phyloP scores from a whole-genome alignment of 495 filamentous ascomycete species.

The Xanthoparmelia taractica region DNA sequence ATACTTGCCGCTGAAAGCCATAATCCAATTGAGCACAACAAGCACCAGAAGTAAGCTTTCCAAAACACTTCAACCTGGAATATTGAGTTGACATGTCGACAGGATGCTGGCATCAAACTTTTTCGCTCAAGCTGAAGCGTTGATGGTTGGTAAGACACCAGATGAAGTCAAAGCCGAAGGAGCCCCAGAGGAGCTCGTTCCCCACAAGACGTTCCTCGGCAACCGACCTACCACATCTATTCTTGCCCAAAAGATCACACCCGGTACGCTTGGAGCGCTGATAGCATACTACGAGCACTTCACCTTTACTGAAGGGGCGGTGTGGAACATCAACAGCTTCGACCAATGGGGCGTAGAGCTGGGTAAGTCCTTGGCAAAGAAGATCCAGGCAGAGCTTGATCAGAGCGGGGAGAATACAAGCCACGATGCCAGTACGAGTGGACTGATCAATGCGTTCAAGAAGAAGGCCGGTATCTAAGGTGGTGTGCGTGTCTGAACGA shows the following conservation, averaged over 20 bases:
- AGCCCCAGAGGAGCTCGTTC: constrained; percentile 70
- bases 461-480: constrained; percentile 45
- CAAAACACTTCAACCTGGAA: not conserved
- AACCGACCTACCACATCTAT: constrained; percentile 96
- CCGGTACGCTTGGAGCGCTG: constrained; percentile 82
- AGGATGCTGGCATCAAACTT: constrained; percentile 98
- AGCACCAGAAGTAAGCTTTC: constrained; percentile 69
- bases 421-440: constrained; percentile 82
- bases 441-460: constrained; percentile 83
- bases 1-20: constrained; percentile 91
- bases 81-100: constrained; percentile 13
- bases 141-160: constrained; percentile 96
- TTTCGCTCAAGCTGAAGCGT: constrained; percentile 91
- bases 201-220: constrained; percentile 99
- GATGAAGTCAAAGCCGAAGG: constrained; percentile 86
- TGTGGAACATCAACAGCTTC: constrained; percentile 99
- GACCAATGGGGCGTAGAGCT: constrained; percentile 99
- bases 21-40: constrained; percentile 85
- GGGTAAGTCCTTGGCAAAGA: constrained; percentile 92
- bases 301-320: constrained; percentile 92
- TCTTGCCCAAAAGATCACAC: constrained; percentile 89
- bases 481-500: not conserved
- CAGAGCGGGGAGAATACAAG: constrained; percentile 55
- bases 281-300: constrained; percentile 99
- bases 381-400: constrained; percentile 74